A percentile compares a stretch with the other conserved stretches of the same genome.
These are phyloP conservation scores for Penicillium nucicola DNA, from an alignment of 495 filamentous ascomycete species.

Conservation along the genomic window DNA sequence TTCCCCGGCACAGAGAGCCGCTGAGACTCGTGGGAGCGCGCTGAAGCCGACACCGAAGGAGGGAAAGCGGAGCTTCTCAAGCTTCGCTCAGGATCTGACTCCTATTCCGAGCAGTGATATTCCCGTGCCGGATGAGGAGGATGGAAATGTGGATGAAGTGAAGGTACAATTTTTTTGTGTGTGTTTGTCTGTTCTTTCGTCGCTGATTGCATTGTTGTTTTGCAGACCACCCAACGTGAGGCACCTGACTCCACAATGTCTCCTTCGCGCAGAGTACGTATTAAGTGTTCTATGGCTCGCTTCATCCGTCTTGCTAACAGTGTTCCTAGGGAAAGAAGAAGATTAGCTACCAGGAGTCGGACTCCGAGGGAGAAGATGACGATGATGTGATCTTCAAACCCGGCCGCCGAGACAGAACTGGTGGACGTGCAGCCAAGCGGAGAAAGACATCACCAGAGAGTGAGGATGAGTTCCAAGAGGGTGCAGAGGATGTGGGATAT, in stretches of 20 bases:
- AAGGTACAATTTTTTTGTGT: constrained; percentile 18
- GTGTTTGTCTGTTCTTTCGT: constrained; percentile 3
- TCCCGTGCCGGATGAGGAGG: constrained; percentile 35
- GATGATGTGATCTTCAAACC: constrained; percentile 51
- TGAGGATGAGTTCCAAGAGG: constrained; percentile 69
- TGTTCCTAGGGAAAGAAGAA: constrained; percentile 40
- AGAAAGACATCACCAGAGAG: constrained; percentile 51
- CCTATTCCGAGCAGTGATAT: constrained; percentile 82
- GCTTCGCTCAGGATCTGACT: constrained; percentile 52
- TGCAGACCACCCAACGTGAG: constrained; percentile 17
- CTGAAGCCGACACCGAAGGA: constrained; percentile 27
- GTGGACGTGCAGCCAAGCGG: constrained; percentile 42
- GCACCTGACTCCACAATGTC: constrained; percentile 27
- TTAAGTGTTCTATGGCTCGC: background rate
- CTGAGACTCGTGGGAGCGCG: constrained; percentile 25
- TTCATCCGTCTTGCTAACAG: constrained; percentile 5
- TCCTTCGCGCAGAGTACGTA: constrained; percentile 46
- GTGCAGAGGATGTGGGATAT: constrained; percentile 47
- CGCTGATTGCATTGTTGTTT: constrained; percentile 9
- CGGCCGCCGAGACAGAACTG: constrained; percentile 28
- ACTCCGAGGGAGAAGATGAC: constrained; percentile 54
- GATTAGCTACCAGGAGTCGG: constrained; percentile 47
- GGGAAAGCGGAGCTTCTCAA: constrained; percentile 38
- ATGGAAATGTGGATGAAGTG: constrained; percentile 18
- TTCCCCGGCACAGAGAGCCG: constrained; percentile 41